Percentiles rank a stretch among this genome's conserved stretches.
phyloP scores from a whole-genome alignment of 371 early-diverging fungal genomes.

The Dinochytrium kinnereticum region DNA sequence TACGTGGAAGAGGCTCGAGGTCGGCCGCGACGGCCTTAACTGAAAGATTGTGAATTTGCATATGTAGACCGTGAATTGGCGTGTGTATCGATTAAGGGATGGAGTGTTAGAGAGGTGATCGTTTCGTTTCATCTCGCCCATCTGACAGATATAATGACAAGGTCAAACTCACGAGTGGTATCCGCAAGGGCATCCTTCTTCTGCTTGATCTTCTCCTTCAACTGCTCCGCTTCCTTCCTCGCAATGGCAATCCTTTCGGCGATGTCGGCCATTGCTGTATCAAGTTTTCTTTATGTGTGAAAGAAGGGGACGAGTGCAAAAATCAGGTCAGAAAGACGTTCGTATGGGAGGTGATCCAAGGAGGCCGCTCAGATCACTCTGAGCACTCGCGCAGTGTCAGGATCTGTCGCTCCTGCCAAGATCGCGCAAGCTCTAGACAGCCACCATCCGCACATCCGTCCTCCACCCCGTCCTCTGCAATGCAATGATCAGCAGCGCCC shows the following conservation, averaged over 20 bases:
- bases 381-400: too few species aligned
- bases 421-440: too few species aligned
- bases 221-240: constrained; percentile 90
- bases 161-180: constrained; percentile 80
- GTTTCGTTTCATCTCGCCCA: neutral
- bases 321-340: too few species aligned
- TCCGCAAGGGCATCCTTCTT: constrained; percentile 92
- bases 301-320: neutral
- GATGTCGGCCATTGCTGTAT: constrained; percentile 80
- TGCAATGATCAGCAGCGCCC: too few species aligned
- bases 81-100: too few species aligned
- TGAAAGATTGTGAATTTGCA: too few species aligned
- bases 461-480: too few species aligned
- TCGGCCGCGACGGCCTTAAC: constrained; percentile 65
- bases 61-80: too few species aligned
- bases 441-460: too few species aligned
- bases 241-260: constrained; percentile 90
- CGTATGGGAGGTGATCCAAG: too few species aligned
- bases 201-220: constrained; percentile 94
- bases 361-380: too few species aligned
- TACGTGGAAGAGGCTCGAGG: constrained; percentile 81
- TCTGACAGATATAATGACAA: neutral
- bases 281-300: neutral
- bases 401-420: too few species aligned
- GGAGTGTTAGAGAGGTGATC: neutral